Evolutionary conservation across 306 rosid genomes (phyloP).

Genomic region (Psophocarpus tetragonolobus): DNA sequence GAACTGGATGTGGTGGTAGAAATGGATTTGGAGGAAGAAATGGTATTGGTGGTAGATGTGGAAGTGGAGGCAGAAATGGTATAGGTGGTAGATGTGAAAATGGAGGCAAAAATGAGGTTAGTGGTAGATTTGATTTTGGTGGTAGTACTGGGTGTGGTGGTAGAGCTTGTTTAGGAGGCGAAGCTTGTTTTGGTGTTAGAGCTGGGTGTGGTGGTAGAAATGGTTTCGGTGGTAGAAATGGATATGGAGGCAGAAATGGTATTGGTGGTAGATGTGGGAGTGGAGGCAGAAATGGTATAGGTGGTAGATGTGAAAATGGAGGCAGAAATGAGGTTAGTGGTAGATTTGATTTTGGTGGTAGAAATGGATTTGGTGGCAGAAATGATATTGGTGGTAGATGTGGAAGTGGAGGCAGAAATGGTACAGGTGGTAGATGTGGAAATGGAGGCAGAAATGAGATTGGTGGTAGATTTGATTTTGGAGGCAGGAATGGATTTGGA

Average conservation of each 20-base stretch:
- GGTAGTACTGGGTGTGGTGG: too few species aligned
- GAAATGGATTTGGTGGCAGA: too few species aligned
- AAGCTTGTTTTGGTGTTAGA: background rate
- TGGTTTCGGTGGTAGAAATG: background rate
- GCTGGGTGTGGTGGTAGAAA: background rate
- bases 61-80: background rate
- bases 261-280: background rate
- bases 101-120: too few species aligned
- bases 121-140: too few species aligned
- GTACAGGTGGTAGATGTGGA: background rate
- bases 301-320: too few species aligned
- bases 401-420: background rate
- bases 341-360: too few species aligned
- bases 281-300: background rate
- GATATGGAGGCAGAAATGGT: background rate
- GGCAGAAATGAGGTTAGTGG: too few species aligned
- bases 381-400: background rate
- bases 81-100: background rate
- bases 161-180: too few species aligned
- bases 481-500: too few species aligned
- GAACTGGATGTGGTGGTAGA: background rate
- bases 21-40: background rate
- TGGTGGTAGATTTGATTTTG: background rate
- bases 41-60: background rate
- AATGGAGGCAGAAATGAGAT: background rate